Percentiles rank a stretch among this genome's conserved stretches.
Conservation (phyloP, 2,329 filamentous ascomycete species). For the Hypocrella siamensis region DNA sequence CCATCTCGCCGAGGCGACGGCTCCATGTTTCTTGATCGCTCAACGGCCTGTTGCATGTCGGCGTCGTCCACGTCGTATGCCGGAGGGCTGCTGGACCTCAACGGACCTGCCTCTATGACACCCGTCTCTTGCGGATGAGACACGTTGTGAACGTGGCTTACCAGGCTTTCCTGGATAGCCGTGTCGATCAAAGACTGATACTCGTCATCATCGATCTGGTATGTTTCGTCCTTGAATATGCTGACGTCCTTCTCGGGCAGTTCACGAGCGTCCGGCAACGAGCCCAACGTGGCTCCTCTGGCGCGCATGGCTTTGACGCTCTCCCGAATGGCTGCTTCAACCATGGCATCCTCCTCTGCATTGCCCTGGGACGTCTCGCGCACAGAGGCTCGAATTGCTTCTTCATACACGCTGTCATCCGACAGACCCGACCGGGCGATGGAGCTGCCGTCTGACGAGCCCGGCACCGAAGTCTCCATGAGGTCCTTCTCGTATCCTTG, state of each 20-base stretch:
- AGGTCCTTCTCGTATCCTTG: too few relatives aligned
- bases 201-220: slow-evolving; percentile 38
- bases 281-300: slow-evolving; percentile 11
- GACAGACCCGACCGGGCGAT: slow-evolving; percentile 5
- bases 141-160: slow-evolving; percentile 4
- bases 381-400: slow-evolving; percentile 56
- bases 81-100: background rate
- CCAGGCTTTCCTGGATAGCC: slow-evolving; percentile 37
- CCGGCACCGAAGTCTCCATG: too few relatives aligned
- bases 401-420: slow-evolving; percentile 49
- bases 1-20: background rate
- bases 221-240: slow-evolving; percentile 23
- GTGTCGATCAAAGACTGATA: slow-evolving; percentile 40
- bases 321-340: slow-evolving; percentile 60
- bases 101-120: slow-evolving; percentile 6
- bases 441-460: slow-evolving; percentile 5
- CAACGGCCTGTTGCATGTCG: slow-evolving; percentile 24
- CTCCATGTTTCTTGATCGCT: slow-evolving; percentile 15
- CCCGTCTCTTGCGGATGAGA: slow-evolving; percentile 7
- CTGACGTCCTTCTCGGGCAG: slow-evolving; percentile 10
- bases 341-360: slow-evolving; percentile 48
- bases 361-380: slow-evolving; percentile 55
- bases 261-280: slow-evolving; percentile 10
- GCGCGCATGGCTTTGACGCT: slow-evolving; percentile 43
- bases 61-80: slow-evolving; percentile 6